Base-by-base conservation (phyloP, 2,329 filamentous ascomycete species). In the Piedraia hortae region DNA sequence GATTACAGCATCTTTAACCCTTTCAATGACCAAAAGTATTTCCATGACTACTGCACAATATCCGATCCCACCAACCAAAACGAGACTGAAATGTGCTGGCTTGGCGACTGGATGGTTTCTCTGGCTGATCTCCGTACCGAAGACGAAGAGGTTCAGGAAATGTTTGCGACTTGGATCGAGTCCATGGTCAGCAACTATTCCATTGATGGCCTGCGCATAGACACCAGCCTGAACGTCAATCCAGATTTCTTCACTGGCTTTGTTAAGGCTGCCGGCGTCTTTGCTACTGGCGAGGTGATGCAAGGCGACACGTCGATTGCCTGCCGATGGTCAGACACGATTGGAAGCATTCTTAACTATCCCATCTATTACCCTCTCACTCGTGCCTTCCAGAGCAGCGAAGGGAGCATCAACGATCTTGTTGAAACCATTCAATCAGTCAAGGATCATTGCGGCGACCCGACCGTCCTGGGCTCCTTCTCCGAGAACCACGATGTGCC, bases 51-150 rank as follows among this genome's bases (percentile, higher is more conserved):
- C 17, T 23, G 16, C 16, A 17, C 7, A 7, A 17, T 17, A 10
- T 17, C 7, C 10, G 10, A 17, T 7, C 16, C 7, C 16, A 7
- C 7, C 16, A 17, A 17, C 7, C 10, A 10, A 17, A 17, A 10
- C 16, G 7, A 7, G 10, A 7, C 16, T 7, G 7, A 7, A 19
- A 6, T n/a, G 17, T 68, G 62, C 45, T 59, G 55, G 54, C 42
- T 54, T 5, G 53, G 52, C 10, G 50, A 54, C 25, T 46, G 47
- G 16, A 51, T 46, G 4, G 51, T 59, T 8, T 47, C 51, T 8
- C 0, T 72, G 0, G 61, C 64, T 0, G 65, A 72, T 29, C 35
- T 71, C 7, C 45, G 60, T 22, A 70, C 65, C 0, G 49, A 56
- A 17, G 44, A 50, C 13, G 21, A 43, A 0, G 38, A 37, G 1